A percentile compares a stretch with the other conserved stretches of the same genome.
Conservation (phyloP, 352 stramenopile species). For the Globisporangium cederbergense region DNA sequence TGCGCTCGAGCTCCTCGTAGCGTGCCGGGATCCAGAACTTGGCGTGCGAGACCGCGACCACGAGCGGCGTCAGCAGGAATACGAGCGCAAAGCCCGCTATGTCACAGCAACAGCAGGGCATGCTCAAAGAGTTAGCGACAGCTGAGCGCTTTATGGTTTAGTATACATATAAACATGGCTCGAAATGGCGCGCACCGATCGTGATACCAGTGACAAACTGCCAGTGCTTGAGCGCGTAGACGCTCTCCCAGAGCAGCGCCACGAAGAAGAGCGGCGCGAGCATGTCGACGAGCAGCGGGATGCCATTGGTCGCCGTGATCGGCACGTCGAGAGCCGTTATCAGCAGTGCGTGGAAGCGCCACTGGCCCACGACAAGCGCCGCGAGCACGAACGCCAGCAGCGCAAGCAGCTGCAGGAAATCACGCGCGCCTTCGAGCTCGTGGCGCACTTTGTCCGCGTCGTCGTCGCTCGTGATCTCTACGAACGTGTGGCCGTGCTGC, state of each 20-base stretch:
- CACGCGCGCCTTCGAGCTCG: constrained; percentile 4
- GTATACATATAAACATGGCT: background rate
- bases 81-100: constrained; percentile 27
- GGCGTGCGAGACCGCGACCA: constrained; percentile 33
- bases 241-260: constrained; percentile 25
- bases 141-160: background rate
- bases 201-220: constrained; percentile 24
- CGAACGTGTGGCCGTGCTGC: constrained; percentile 8
- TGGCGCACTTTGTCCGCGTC: constrained; percentile 9
- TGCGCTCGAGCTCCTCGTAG: constrained; percentile 38
- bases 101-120: background rate
- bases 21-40: constrained; percentile 48
- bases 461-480: constrained; percentile 1
- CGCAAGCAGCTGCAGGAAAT: constrained; percentile 10
- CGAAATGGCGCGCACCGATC: constrained; percentile 24
- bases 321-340: constrained; percentile 33
- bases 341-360: constrained; percentile 37
- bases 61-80: constrained; percentile 29
- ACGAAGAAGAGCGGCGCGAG: constrained; percentile 24
- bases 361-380: constrained; percentile 42
- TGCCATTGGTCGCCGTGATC: constrained; percentile 20
- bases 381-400: constrained; percentile 21
- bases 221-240: constrained; percentile 31
- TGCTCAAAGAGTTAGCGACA: background rate
- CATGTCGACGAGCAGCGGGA: constrained; percentile 24